Evolutionary conservation across 306 rosid genomes (phyloP).

Genomic region (Malus asiatica): DNA sequence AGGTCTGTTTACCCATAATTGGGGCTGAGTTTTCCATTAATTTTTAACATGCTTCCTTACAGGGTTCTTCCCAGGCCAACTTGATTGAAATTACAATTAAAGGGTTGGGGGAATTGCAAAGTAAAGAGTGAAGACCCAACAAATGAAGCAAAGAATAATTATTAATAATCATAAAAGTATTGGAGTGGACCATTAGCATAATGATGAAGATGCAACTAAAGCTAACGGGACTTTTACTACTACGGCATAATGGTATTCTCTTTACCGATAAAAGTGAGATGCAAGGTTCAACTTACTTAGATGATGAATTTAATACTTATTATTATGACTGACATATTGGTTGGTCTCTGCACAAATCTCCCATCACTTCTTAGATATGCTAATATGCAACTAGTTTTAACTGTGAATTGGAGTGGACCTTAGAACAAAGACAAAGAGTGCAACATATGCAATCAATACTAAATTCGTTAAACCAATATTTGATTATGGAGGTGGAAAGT

Average conservation of each 20-base stretch:
- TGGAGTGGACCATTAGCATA: neutral
- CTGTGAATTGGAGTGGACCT: neutral
- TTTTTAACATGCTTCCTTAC: neutral
- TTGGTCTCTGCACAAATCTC: too few relatives aligned
- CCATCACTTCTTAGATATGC: too few relatives aligned
- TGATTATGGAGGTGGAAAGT: neutral
- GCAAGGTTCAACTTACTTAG: neutral
- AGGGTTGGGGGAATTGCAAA: neutral
- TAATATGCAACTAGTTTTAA: neutral
- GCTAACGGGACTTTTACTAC: neutral
- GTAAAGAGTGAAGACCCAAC: neutral
- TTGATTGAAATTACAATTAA: neutral
- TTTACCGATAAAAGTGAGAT: neutral
- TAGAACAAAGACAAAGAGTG: neutral
- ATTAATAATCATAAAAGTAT: neutral
- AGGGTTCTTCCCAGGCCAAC: neutral
- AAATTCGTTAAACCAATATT: neutral
- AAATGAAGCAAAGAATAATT: slow-evolving; percentile 1
- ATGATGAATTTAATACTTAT: neutral
- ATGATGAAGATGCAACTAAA: neutral
- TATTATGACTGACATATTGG: too few relatives aligned
- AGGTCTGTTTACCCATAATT: neutral
- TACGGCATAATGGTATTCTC: too few relatives aligned
- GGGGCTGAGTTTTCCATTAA: neutral
- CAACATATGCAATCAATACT: neutral